Percentiles rank a stretch among this genome's conserved stretches.
phyloP scores from a whole-genome alignment of 306 rosid genomes.

The Casuarina cunninghamiana region DNA sequence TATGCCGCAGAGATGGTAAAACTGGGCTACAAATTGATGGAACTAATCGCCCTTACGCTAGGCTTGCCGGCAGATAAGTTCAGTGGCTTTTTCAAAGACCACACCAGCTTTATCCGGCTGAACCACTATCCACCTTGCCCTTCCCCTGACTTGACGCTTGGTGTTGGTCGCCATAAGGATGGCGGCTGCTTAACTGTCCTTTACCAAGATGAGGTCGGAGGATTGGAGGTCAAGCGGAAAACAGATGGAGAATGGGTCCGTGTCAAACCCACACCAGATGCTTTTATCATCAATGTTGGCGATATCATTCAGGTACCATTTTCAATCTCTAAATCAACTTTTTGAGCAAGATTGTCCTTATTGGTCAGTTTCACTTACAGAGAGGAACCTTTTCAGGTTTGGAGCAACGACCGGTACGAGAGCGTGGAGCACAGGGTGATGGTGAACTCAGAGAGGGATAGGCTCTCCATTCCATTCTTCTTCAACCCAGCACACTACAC shows the following conservation, averaged over 20 bases:
- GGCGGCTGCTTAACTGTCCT: constrained; percentile 51
- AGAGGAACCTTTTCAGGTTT: too few relatives aligned
- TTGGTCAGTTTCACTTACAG: too few relatives aligned
- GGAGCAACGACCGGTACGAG: too few relatives aligned
- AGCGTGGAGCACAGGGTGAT: too few relatives aligned
- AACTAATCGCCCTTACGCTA: constrained; percentile 54
- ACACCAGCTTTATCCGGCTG: constrained; percentile 42
- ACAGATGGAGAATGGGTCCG: constrained; percentile 60
- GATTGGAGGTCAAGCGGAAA: constrained; percentile 59
- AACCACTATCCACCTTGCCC: constrained; percentile 72
- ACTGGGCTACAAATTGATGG: constrained; percentile 49
- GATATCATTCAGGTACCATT: constrained; percentile 55
- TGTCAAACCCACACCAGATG: constrained; percentile 54
- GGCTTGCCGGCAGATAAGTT: constrained; percentile 52
- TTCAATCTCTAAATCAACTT: not conserved
- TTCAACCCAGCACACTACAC: too few relatives aligned
- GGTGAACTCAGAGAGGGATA: too few relatives aligned
- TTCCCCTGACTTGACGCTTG: constrained; percentile 49
- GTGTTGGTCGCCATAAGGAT: constrained; percentile 67
- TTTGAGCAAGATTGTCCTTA: too few relatives aligned
- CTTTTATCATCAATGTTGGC: constrained; percentile 57
- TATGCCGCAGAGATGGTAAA: constrained; percentile 48
- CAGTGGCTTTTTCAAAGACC: constrained; percentile 45
- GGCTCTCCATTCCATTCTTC: too few relatives aligned
- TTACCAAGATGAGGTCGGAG: constrained; percentile 64